Base-by-base conservation (phyloP, 805 yeast genomes). In the Candida glaebosa region DNA sequence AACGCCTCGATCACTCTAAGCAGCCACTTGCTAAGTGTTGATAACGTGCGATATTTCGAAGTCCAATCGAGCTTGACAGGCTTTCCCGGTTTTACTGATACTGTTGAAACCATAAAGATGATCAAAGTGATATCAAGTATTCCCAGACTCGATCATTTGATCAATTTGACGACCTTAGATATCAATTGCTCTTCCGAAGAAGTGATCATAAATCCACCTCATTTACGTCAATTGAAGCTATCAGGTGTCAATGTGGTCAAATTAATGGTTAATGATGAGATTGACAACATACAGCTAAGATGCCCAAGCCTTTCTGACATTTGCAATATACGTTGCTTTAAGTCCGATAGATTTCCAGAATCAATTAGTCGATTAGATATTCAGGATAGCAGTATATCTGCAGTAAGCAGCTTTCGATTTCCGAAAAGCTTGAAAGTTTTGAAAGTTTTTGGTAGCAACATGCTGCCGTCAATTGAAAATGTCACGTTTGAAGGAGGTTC, bases 401-500 rank as follows among this genome's bases (percentile, higher is more conserved):
- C 4, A 18, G 16, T 35, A 6, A 26, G 22, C 10, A 12, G 24
- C 12, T 22, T 35, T 24, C 8, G 8, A 24, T 35, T 35, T 22
- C 38, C 31, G 3, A 24, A 20, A 25, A 22, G 19, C 8, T 35
- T 35, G 30, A 22, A 24, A 22, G 8, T 12, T 14, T 35, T 35
- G 38, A 35, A 17, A 22, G 10, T 24, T 7, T n/a, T 9, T 5
- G 18, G 15, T 4, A 7, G 31, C 16, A 10, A n/a, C 4, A 24
- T 24, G n/a, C n/a, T 35, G 14, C 22, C 5, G 17, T 15, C 18
- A 4, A 20, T 35, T 14, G 14, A 24, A 35, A 35, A 35, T 18
- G 38, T 35, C 16, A 24, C 20, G 5, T 35, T 35, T 35, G 31
- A 35, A 14, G 5, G 7, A 20, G 30, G 30, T 10, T 35, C 38